Conservation (phyloP, 176 grass and related monocot genomes). For the Rhynchospora tenuis region DNA sequence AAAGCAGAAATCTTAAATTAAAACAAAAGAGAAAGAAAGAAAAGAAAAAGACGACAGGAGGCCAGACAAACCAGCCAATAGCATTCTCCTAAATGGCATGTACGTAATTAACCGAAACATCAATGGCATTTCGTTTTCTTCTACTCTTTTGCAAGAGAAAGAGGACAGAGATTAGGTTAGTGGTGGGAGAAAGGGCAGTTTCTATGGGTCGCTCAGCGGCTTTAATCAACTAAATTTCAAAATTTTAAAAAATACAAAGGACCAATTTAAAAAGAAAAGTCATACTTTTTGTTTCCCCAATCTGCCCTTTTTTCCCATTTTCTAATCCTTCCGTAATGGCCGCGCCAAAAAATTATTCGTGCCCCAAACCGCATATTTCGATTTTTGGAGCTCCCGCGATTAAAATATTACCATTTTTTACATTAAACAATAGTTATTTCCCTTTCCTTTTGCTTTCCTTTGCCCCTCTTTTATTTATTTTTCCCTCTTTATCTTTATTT, state of each 20-base stretch:
- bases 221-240: slow-evolving; percentile 9
- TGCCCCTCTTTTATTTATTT: slow-evolving; percentile 46
- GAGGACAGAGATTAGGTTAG: slow-evolving; percentile 22
- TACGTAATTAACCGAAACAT: not conserved
- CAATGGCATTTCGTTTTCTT: not conserved
- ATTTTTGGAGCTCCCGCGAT: slow-evolving; percentile 36
- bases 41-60: slow-evolving; percentile 15
- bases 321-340: slow-evolving; percentile 22
- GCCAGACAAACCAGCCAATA: slow-evolving; percentile 7
- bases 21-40: slow-evolving; percentile 8
- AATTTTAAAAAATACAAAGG: slow-evolving; percentile 11
- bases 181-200: slow-evolving; percentile 11
- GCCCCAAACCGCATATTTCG: slow-evolving; percentile 28
- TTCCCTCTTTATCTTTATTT: slow-evolving; percentile 65
- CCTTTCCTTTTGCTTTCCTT: slow-evolving; percentile 32
- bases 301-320: slow-evolving; percentile 21
- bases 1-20: slow-evolving; percentile 22
- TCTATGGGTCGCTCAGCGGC: slow-evolving; percentile 19
- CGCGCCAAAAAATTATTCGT: slow-evolving; percentile 24
- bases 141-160: slow-evolving; percentile 3
- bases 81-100: not conserved
- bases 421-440: slow-evolving; percentile 32
- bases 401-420: slow-evolving; percentile 31
- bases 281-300: slow-evolving; percentile 22
- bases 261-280: slow-evolving; percentile 12